Conservation (phyloP, 2,329 filamentous ascomycete genomes). For the Stagonosporopsis cucurbitacearum region DNA sequence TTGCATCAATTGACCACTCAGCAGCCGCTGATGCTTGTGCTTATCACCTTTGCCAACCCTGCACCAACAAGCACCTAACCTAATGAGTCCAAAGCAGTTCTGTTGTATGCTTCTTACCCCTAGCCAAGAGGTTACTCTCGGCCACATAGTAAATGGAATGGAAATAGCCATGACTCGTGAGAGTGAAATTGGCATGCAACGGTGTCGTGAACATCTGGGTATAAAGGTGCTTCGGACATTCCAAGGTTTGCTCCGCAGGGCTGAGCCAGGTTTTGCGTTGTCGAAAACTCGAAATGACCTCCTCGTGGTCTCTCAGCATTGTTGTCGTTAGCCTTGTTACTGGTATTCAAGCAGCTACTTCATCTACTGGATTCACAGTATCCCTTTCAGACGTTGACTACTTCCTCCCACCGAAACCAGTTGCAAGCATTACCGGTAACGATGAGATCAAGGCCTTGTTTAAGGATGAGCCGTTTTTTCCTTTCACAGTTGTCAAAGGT, state of each 20-base stretch:
- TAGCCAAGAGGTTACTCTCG: not conserved
- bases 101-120: not conserved
- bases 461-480: conserved; percentile 38
- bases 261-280: not conserved
- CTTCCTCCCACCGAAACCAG: conserved; percentile 49
- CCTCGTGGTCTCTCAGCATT: conserved; percentile 8
- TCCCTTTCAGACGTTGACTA: conserved; percentile 49
- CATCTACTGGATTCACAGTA: conserved; percentile 51
- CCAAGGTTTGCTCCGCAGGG: not conserved
- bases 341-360: conserved; percentile 27
- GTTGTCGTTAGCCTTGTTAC: conserved; percentile 11
- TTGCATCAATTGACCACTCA: conserved; percentile 7
- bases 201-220: not conserved
- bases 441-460: conserved; percentile 28
- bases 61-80: conserved; percentile 1
- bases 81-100: not conserved
- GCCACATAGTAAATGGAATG: not conserved
- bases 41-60: conserved; percentile 11
- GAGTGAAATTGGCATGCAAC: not conserved
- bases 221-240: not conserved
- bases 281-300: conserved; percentile 17
- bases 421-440: conserved; percentile 40
- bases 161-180: not conserved
- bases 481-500: conserved; percentile 49
- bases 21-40: not conserved